Conservation (phyloP, 129 eudicot species). For the Flaveria trinervia region DNA sequence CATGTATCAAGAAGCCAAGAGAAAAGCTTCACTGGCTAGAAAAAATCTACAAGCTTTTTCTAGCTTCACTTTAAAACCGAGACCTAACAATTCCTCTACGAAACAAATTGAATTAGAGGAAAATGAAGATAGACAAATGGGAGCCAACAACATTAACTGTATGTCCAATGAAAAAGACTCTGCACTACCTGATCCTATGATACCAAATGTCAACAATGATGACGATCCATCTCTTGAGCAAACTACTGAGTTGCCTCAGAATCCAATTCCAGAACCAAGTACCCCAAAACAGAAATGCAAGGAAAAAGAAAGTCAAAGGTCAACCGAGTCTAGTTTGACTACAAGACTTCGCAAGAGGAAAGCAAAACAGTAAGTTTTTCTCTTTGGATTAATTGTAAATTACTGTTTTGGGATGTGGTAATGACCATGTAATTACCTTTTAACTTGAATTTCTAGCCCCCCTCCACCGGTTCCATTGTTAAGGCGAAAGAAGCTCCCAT, state of each 20-base stretch:
- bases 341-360: conserved; percentile 43
- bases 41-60: conserved; percentile 54
- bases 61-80: conserved; percentile 21
- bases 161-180: conserved; percentile 26
- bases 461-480: conserved; percentile 39
- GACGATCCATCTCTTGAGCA: conserved; percentile 5
- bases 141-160: conserved; percentile 13
- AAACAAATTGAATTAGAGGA: conserved; percentile 21
- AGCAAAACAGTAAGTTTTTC: conserved; percentile 46
- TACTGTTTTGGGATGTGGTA: not conserved
- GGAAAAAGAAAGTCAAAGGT: conserved; percentile 44
- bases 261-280: conserved; percentile 26
- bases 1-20: conserved; percentile 53
- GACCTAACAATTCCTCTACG: conserved; percentile 16
- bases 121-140: conserved; percentile 18
- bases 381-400: conserved; percentile 13
- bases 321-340: conserved; percentile 31
- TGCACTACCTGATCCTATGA: conserved; percentile 30
- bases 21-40: conserved; percentile 51
- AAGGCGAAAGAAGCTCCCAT: conserved; percentile 58
- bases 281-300: conserved; percentile 34
- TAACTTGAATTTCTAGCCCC: conserved; percentile 47
- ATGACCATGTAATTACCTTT: not conserved
- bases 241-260: conserved; percentile 27
- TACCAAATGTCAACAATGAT: conserved; percentile 15